A percentile compares a stretch with the other conserved stretches of the same genome.
Conservation (phyloP, 176 grass and related monocot species). For the Bonia amplexicaulis region DNA sequence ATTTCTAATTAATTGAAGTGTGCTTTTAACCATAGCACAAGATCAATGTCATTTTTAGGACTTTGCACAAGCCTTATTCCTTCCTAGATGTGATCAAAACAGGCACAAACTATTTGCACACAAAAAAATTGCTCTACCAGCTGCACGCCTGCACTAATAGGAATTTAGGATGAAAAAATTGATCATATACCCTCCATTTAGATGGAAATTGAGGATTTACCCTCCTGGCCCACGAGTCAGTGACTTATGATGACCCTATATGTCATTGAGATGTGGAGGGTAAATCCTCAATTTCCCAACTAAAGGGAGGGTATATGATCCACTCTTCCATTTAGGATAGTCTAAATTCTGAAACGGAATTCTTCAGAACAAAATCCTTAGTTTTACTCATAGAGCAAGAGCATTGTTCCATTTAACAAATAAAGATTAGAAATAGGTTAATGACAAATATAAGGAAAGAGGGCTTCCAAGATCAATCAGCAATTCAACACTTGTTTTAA, state of each 20-base stretch:
- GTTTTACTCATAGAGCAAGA: background rate
- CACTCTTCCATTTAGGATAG: background rate
- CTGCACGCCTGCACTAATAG: background rate
- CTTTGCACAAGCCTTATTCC: background rate
- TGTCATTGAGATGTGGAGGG: no score
- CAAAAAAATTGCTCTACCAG: background rate
- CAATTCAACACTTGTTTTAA: constrained; percentile 44
- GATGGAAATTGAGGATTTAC: no score
- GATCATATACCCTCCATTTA: no score
- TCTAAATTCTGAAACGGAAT: background rate
- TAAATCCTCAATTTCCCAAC: no score
- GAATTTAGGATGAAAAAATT: background rate
- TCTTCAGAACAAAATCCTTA: background rate
- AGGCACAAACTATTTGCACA: background rate
- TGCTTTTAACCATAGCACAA: background rate
- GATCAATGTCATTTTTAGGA: background rate
- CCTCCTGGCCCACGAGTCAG: no score
- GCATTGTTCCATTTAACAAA: background rate
- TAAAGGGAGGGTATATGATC: no score
- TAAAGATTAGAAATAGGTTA: background rate
- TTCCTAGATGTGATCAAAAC: background rate
- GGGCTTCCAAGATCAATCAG: background rate
- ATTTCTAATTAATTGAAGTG: background rate
- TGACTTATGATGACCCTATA: no score
- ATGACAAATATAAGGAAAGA: background rate